phyloP scores from a whole-genome alignment of 208 protist species.

The Wallacemonas sp. region DNA sequence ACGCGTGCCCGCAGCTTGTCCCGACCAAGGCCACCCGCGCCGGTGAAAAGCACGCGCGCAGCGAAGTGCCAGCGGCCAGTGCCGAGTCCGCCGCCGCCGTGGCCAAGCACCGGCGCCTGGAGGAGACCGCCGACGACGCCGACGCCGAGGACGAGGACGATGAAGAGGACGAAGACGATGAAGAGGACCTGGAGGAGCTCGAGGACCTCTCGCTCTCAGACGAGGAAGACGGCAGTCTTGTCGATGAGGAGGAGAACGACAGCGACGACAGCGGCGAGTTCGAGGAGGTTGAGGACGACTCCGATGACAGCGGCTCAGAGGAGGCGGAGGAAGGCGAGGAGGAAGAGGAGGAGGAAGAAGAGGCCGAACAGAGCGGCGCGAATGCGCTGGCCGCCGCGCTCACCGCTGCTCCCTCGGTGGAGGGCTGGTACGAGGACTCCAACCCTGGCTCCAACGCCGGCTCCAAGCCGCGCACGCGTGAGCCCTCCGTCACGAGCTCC shows the following conservation, averaged over 20 bases:
- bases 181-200: constrained; percentile 16
- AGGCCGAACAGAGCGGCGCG: constrained; percentile 26
- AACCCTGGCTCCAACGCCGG: constrained; percentile 28
- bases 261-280: constrained; percentile 25
- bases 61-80: background rate
- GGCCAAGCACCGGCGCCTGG: constrained; percentile 15
- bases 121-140: background rate
- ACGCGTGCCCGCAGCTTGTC: constrained; percentile 69
- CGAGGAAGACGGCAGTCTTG: constrained; percentile 24
- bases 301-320: constrained; percentile 33
- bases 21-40: constrained; percentile 16
- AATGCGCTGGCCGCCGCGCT: constrained; percentile 16
- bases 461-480: constrained; percentile 15
- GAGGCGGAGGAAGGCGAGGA: constrained; percentile 29
- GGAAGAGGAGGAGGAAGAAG: constrained; percentile 32
- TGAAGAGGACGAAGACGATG: constrained; percentile 14
- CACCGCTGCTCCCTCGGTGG: constrained; percentile 15
- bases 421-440: constrained; percentile 79
- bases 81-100: background rate
- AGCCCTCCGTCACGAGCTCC: constrained; percentile 38
- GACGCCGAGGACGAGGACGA: background rate
- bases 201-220: constrained; percentile 20
- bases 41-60: constrained; percentile 14
- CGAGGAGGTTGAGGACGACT: constrained; percentile 45
- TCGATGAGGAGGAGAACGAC: constrained; percentile 24